Percentiles rank a stretch among this genome's conserved stretches.
phyloP scores from a whole-genome alignment of 2,329 filamentous ascomycete species.

The Xylariaceae sp. region DNA sequence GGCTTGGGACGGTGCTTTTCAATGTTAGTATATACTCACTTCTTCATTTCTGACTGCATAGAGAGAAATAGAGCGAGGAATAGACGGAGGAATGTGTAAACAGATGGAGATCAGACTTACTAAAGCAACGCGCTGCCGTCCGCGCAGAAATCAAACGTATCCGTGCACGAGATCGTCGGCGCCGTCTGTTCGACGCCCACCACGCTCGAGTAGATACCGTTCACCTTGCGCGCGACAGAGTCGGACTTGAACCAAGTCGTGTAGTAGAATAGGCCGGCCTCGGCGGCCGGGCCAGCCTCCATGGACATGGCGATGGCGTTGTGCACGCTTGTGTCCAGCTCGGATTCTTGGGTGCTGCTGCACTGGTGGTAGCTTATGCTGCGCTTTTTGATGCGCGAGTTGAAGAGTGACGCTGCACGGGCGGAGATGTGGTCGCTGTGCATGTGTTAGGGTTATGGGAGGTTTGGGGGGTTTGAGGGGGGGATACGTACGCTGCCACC shows the following conservation, averaged over 20 bases:
- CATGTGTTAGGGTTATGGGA: constrained; percentile 2
- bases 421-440: constrained; percentile 15
- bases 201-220: constrained; percentile 18
- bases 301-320: constrained; percentile 19
- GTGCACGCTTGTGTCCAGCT: constrained; percentile 11
- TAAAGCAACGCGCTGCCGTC: constrained; percentile 19
- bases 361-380: constrained; percentile 17
- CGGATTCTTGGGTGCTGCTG: constrained; percentile 15
- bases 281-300: constrained; percentile 13
- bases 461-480: too few species aligned
- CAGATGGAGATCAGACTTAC: constrained; percentile 5
- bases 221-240: constrained; percentile 13
- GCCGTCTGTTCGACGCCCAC: constrained; percentile 18
- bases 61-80: too few species aligned
- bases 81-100: too few species aligned
- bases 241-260: constrained; percentile 21
- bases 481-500: constrained; percentile 15
- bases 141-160: constrained; percentile 14
- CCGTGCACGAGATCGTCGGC: constrained; percentile 20
- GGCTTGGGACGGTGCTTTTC: constrained; percentile 16
- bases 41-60: too few species aligned
- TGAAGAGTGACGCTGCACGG: constrained; percentile 12
- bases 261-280: constrained; percentile 11
- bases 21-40: neutral
- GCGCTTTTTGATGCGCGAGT: constrained; percentile 22